Evolutionary conservation across 2,329 filamentous ascomycete genomes (phyloP), one percentile per base, ranked within the genome.

Genomic region (Emydomyces testavorans): DNA sequence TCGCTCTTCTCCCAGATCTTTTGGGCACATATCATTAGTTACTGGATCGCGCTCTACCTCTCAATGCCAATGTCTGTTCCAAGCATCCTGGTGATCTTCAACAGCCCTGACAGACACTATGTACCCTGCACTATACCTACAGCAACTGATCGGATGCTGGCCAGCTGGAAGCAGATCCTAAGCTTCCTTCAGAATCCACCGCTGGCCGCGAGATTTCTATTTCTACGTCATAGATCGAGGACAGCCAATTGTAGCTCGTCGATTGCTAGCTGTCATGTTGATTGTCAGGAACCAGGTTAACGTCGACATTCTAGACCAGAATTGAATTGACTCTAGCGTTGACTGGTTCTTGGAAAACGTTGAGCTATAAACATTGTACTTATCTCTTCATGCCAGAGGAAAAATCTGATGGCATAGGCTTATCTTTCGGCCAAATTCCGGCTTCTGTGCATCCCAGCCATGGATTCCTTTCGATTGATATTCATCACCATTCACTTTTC

Each of bases 221-320:
- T 23, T 29, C 23, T 40, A 29, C 38, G 38, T 40, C 38, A 40
- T 40, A 26, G 38, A 40, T 20, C 38, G 16, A 2, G 6, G 16
- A 5, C 10, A 29, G 38, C 38, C 15, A 29, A 40, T 40, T 28
- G 38, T n/a, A 40, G 36, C 36, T 39, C 11, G 18, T 15, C n/a
- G 21, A 13, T 26, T 18, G 24, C 38, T 11, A n/a, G 13, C 23
- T 40, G 10, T 28, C 24, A 11, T 29, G 38, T 29, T 18, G 38
- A 29, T 29, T 40, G 21, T n/a, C 38, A 40, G 38, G 38, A 40
- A 29, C 38, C 38, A 28, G 38, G 38, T 11, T 40, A 29, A 29
- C 38, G 38, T 4, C 38, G 4, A 29, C 16, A 29, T 15, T 28
- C 23, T 40, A 15, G 36, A 38, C 20, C 36, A 23, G 35, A 38